Percentiles rank a stretch among this genome's conserved stretches.
Evolutionary conservation across 345 rosid species (phyloP).

Genomic region (Gossypium bickii): DNA sequence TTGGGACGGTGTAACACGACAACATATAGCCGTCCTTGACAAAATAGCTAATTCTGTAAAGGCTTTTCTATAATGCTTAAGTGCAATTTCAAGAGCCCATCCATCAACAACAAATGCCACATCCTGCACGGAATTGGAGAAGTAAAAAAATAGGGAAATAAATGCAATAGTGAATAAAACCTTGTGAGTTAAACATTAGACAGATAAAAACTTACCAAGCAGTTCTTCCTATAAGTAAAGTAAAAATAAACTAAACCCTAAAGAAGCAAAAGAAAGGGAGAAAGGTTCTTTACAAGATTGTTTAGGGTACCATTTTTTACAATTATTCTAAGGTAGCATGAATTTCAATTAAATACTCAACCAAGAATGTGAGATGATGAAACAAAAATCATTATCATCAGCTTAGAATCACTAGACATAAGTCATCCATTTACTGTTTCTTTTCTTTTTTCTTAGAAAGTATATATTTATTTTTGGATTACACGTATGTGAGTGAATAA

Average conservation of each 20-base stretch:
- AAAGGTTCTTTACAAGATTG: not conserved
- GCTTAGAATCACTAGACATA: not conserved
- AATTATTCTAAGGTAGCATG: not conserved
- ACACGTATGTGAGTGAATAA: not conserved
- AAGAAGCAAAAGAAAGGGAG: not conserved
- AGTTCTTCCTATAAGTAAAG: not conserved
- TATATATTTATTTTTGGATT: not conserved
- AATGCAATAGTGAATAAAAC: not conserved
- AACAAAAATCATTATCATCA: not conserved
- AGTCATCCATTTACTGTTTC: not conserved
- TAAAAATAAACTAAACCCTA: not conserved
- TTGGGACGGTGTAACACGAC: slow-evolving; percentile 97
- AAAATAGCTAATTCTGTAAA: slow-evolving; percentile 91
- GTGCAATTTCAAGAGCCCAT: slow-evolving; percentile 96
- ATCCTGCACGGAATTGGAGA: slow-evolving; percentile 42
- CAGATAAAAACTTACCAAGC: too few relatives aligned
- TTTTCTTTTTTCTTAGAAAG: not conserved
- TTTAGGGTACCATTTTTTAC: not conserved
- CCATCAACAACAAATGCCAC: slow-evolving; percentile 97
- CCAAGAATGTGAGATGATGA: not conserved
- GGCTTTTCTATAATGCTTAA: slow-evolving; percentile 71
- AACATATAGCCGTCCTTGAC: slow-evolving; percentile 96
- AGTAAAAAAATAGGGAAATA: not conserved
- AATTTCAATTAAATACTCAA: not conserved
- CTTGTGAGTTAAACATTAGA: not conserved